Conservation (phyloP, 2,329 filamentous ascomycete species). For the Chaetomiaceae sp. region DNA sequence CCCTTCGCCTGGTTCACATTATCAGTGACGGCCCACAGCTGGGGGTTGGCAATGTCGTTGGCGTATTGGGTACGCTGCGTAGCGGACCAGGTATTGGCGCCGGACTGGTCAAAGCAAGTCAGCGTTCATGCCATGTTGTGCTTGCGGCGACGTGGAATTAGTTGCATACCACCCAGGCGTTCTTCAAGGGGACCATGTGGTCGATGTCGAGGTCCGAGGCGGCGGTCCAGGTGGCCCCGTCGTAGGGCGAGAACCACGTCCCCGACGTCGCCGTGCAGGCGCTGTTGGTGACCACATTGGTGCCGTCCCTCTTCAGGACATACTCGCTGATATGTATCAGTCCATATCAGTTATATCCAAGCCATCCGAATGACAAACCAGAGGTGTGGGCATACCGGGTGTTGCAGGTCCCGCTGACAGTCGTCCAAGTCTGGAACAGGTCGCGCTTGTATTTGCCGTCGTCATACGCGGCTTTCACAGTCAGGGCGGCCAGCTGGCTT, state of each 20-base stretch:
- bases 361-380: too few species aligned
- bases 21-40: constrained; percentile 74
- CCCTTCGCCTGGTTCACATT: constrained; percentile 68
- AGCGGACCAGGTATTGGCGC: constrained; percentile 66
- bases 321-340: constrained; percentile 44
- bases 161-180: constrained; percentile 63
- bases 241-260: constrained; percentile 65
- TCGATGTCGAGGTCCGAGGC: constrained; percentile 73
- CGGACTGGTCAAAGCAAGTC: constrained; percentile 45
- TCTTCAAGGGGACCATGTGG: constrained; percentile 74
- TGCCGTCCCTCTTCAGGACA: constrained; percentile 69
- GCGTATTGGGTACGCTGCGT: constrained; percentile 61
- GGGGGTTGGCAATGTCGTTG: constrained; percentile 69
- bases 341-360: background rate
- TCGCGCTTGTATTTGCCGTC: constrained; percentile 56
- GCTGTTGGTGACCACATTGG: constrained; percentile 49
- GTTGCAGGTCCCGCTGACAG: constrained; percentile 60
- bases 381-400: too few species aligned
- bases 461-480: constrained; percentile 49
- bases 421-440: constrained; percentile 67
- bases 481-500: constrained; percentile 51
- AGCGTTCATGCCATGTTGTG: constrained; percentile 7
- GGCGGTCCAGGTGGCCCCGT: constrained; percentile 62
- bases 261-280: constrained; percentile 61
- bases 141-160: background rate